Base-by-base conservation (phyloP, 2,329 filamentous ascomycete species). In the Hypoxylon sp. region DNA sequence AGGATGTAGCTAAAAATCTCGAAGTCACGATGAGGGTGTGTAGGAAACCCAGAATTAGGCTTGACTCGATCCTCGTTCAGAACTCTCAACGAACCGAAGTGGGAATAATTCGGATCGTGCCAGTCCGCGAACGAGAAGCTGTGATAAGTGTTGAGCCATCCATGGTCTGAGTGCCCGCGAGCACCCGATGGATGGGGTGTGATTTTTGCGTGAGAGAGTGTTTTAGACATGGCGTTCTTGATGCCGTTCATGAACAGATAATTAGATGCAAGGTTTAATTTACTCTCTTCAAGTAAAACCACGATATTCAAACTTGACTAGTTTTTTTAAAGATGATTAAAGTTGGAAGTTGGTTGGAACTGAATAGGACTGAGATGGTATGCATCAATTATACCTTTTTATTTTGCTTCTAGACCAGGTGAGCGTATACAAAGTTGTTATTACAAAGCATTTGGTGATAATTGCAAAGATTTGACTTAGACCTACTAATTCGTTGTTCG, bases 51-150 rank as follows among this genome's bases (percentile, higher is more conserved):
- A 7, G 80, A 84, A 52, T 83, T 81, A 19, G 86, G 75, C 64
- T 83, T 81, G 23, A 96, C 90, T 23, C 90, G 87, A 70, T 96
- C 91, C 75, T 96, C 91, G 67, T 96, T 96, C 65, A 96, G 85
- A 27, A 96, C 90, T 48, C 91, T 84, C 35, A 96, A 79, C 17
- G 86, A 81, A 5, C 91, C 91, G 67, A 89, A 95, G 57, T 81
- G 78, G 34, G 80, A 79, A 73, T 84, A 88, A 17, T 72, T 69
- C 2, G 88, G 86, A 67, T 91, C 80, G 70, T 86, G 85, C 79
- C 79, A 84, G 66, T 80, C 78, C 30, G 89, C 89, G 71, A 96
- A 95, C 64, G 82, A 87, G 77, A 96, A 95, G 57, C 87, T 90
- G 76, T 95, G 90, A 74, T 89, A 94, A 5, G 87, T 87, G 74